phyloP scores from a whole-genome alignment of 2,329 filamentous ascomycete species.

The Stromatinia cepivora region DNA sequence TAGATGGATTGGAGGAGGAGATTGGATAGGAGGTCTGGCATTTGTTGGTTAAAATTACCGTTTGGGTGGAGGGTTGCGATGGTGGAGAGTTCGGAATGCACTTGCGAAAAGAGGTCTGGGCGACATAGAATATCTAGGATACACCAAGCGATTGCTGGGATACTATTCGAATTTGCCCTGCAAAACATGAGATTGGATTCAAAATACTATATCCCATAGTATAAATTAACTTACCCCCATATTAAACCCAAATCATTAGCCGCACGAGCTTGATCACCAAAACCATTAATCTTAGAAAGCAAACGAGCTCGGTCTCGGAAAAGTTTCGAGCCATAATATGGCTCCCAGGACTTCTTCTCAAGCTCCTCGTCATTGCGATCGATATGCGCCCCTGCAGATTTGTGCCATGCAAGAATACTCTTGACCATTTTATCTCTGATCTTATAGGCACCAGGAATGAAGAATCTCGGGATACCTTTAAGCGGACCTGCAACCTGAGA shows the following conservation, averaged over 20 bases:
- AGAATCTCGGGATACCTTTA: conserved; percentile 34
- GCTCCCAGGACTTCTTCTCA: conserved; percentile 35
- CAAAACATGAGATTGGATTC: conserved; percentile 4
- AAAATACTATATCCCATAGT: not conserved
- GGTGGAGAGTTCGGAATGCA: conserved; percentile 32
- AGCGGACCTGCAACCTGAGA: conserved; percentile 30
- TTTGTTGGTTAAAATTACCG: not conserved
- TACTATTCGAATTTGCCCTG: conserved; percentile 37
- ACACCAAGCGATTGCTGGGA: conserved; percentile 36
- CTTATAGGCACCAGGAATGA: conserved; percentile 34
- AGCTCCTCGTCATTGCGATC: conserved; percentile 29
- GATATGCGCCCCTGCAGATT: conserved; percentile 27
- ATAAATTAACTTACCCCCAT: conserved; percentile 30
- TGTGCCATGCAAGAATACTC: conserved; percentile 36
- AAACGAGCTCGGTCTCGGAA: conserved; percentile 33
- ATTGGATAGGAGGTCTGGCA: conserved; percentile 29
- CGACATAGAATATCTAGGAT: conserved; percentile 34
- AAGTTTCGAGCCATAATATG: conserved; percentile 37
- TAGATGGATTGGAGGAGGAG: conserved; percentile 44
- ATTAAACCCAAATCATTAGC: conserved; percentile 33
- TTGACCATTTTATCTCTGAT: conserved; percentile 33
- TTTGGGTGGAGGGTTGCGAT: not conserved
- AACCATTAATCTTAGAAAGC: conserved; percentile 20
- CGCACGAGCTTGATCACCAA: conserved; percentile 26
- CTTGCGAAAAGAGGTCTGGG: conserved; percentile 29